A percentile compares a stretch with the other conserved stretches of the same genome.
Conservation (phyloP, 441 rosid species). For the Rhodomyrtus psidioides region DNA sequence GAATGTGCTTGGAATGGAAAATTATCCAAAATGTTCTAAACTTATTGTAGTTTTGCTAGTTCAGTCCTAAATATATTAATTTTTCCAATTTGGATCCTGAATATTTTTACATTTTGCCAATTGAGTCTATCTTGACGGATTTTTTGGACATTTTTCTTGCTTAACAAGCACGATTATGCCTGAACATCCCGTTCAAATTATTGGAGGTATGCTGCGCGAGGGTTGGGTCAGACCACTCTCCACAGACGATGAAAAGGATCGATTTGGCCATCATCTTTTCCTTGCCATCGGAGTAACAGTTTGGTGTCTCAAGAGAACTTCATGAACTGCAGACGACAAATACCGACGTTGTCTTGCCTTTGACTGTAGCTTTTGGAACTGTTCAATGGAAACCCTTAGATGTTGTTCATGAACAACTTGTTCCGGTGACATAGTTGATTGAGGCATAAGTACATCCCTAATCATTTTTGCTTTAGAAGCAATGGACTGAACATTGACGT, state of each 20-base stretch:
- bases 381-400: too few relatives aligned
- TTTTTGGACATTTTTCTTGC: too few relatives aligned
- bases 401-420: too few relatives aligned
- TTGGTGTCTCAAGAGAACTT: neutral
- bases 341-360: neutral
- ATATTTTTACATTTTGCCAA: too few relatives aligned
- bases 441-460: too few relatives aligned
- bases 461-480: neutral
- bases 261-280: neutral
- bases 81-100: too few relatives aligned
- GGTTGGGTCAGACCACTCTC: neutral
- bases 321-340: neutral
- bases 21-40: too few relatives aligned
- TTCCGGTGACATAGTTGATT: too few relatives aligned
- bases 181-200: neutral
- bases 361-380: neutral
- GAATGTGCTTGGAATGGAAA: neutral
- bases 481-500: neutral
- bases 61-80: too few relatives aligned
- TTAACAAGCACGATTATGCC: neutral
- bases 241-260: neutral
- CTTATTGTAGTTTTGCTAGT: too few relatives aligned
- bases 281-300: neutral
- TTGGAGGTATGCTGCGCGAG: neutral
- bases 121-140: too few relatives aligned